Evolutionary conservation across 2,329 filamentous ascomycete genomes (phyloP), one percentile per base, ranked within the genome.

Genomic region (Aspergillus puulaauensis): DNA sequence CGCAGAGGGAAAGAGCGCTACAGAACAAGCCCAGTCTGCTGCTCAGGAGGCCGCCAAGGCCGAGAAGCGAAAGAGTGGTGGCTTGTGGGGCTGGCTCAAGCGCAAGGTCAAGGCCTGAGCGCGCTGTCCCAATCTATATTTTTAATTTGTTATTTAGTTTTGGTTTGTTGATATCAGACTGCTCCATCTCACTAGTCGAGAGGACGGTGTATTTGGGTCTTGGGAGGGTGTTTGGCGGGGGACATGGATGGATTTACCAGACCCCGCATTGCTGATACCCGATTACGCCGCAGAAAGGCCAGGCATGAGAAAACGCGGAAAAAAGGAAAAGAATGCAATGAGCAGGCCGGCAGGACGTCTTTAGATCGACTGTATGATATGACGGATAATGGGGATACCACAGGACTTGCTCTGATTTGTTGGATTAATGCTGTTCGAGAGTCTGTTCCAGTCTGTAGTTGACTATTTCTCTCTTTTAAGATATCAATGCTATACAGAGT

Each of bases 21-120:
- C 52, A 8, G 57, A 61, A 11, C 54, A 66, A 45, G 43, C 61
- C 27, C 54, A 61, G 50, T 21, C 57, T n/a, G 52, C 48, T 21
- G 37, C 56, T 52, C 37, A 51, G 23, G 59, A 62, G 31, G 35
- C 56, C 17, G 52, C 53, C 39, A 62, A 63, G 56, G 52, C 58
- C 7, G 66, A 67, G 24, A 67, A 64, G 58, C 63, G 63, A 24
- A 69, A 69, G 64, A 68, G 66, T 15, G 66, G 68, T 6, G 45
- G 51, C 45, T 62, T 70, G 53, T 60, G 60, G 46, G 58, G 61
- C 27, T 69, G 67, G 66, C 47, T 70, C 49, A 70, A 70, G 65
- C 67, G 66, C 55, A 69, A 68, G 65, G 60, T 69, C 60, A 69
- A 69, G 61, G 60, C 58, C n/a, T 58, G 39, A 54, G 27, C 27